Base-by-base conservation (phyloP, 140 eudicot genomes). In the Oenanthe javanica region DNA sequence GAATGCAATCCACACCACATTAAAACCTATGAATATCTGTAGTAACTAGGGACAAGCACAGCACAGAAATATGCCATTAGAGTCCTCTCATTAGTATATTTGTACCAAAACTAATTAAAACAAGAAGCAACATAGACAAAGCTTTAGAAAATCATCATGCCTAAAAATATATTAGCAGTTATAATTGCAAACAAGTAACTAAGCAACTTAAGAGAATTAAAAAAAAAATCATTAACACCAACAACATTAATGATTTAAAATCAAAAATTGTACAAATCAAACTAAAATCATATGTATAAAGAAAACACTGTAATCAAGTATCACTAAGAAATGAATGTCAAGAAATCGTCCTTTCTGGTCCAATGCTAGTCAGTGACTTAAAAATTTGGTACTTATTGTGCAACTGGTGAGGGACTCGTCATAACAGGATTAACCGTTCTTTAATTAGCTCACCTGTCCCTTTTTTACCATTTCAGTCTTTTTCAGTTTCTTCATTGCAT, bases 401-500 rank as follows among this genome's bases (percentile, higher is more conserved):
- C 49, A 80, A 67, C n/a, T 19, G 50, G 31, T 10, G 50, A 18
- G 63, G n/a, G 50, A 52, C 80, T 54, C 4, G 18, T 13, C 79
- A 75, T 2, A 23, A 50, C 64, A 49, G 23, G 16, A 15, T 77
- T 77, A 55, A 7, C n/a, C 43, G 5, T 14, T 45, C 31, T 43
- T 25, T 76, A 25, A 15, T 6, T 43, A 55, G 71, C 86, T 87
- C 76, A 94, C 98, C 94, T 94, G 98, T 85, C 98, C 98, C 90
- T 93, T 88, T 70, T 87, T 90, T 64, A 94, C 88, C 98, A 94
- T 94, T 89, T 94, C 98, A 78, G 96, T 90, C 87, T 94, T 94
- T 88, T 94, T 94, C 84, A 94, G 64, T 85, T 94, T 94, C 81
- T 94, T 94, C 98, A 94, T 94, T 76, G 98, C 98, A 84, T 92